Evolutionary conservation across 805 yeast genomes (phyloP), one percentile per base, ranked within the genome.

Genomic region (Barnettozyma sp.): DNA sequence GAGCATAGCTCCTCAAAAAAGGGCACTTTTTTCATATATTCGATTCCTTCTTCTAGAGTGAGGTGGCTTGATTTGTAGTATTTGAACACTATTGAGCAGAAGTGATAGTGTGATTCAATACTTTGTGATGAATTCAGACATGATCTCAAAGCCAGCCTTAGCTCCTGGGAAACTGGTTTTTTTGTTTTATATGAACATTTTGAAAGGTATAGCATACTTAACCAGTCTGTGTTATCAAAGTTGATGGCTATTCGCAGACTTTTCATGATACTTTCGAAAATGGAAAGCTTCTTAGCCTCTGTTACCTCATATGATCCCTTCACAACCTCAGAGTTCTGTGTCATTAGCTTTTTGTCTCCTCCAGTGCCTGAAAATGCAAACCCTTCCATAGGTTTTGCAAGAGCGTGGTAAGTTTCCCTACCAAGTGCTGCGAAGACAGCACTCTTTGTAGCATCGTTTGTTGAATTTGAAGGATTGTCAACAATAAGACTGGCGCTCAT

Each of bases 81-180:
- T 52, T 87, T 87, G 59, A 70, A 78, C 5, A 73, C 49, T 22
- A 71, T 41, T 0, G 84, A 68, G 27, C 82, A 68, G 4, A 81
- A 54, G 29, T 66, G 64, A 49, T 86, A 87, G 50, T 82, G 87
- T 0, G 96, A 90, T 48, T 88, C 96, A 29, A 88, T 59, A 4
- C 63, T 59, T 33, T 65, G 63, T 4, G 57, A 46, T 3, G 69
- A 54, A 3, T 61, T 50, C 7, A 39, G 29, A 39, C 79, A 71
- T 0, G 85, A 59, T n/a, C 55, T 52, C 10, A 65, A 24, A 14
- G 78, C 50, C 5, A 68, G 49, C 0, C 61, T 60, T 19, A 80
- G 36, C 0, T 73, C 71, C 2, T 46, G 35, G 0, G 33, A 23
- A 0, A 67, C 59, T 1, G 53, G 43, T 3, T 47, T 54, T 1